These are phyloP conservation scores for Rhynchospora breviuscula DNA, from an alignment of 176 grass and related monocot genomes.

Conservation along the genomic window DNA sequence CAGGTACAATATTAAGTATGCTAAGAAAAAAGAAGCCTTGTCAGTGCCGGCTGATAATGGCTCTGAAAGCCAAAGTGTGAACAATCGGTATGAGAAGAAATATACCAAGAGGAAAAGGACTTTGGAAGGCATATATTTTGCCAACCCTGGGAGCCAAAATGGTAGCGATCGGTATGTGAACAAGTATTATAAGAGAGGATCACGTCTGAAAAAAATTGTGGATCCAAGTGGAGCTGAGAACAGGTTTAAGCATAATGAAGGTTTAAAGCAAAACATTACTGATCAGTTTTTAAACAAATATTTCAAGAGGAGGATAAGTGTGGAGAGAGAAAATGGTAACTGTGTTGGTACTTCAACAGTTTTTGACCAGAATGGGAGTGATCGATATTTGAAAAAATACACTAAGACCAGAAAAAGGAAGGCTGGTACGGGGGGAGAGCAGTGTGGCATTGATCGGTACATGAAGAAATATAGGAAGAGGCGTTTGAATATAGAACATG, in stretches of 20 bases:
- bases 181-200: slow-evolving; percentile 9
- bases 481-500: background rate
- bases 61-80: background rate
- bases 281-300: background rate
- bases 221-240: background rate
- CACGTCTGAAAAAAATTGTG: background rate
- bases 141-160: background rate
- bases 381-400: slow-evolving; percentile 17
- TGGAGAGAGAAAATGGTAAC: slow-evolving; percentile 16
- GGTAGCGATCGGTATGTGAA: background rate
- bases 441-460: background rate
- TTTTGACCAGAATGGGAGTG: background rate
- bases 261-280: slow-evolving; percentile 5
- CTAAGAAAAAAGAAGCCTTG: background rate
- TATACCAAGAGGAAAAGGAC: slow-evolving; percentile 1
- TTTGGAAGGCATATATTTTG: background rate
- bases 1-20: background rate
- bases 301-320: slow-evolving; percentile 5
- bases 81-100: slow-evolving; percentile 6
- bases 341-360: slow-evolving; percentile 13
- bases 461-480: slow-evolving; percentile 16
- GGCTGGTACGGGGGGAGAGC: background rate
- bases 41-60: background rate
- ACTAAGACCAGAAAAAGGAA: slow-evolving; percentile 11
- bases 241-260: background rate